These are phyloP conservation scores for Pseudocercospora crystallina DNA, from an alignment of 2,329 filamentous ascomycete genomes.

Conservation along the genomic window DNA sequence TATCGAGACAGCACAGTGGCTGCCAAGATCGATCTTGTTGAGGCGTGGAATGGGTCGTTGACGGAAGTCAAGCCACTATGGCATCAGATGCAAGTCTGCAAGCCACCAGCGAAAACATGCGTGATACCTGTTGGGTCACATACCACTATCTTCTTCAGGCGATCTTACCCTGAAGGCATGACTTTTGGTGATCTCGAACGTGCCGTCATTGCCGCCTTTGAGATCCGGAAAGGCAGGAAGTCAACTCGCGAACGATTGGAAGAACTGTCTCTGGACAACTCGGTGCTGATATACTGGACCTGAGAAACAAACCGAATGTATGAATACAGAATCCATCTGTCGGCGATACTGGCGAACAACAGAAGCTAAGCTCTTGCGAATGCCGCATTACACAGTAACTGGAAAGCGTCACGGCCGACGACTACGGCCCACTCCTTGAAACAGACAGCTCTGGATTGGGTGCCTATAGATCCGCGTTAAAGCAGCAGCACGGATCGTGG, in stretches of 20 bases:
- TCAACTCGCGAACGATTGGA: slow-evolving; percentile 17
- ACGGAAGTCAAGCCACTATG: slow-evolving; percentile 16
- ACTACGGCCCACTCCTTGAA: too few species aligned
- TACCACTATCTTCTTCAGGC: slow-evolving; percentile 19
- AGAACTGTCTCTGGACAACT: slow-evolving; percentile 20
- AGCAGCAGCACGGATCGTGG: too few species aligned
- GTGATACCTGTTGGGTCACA: slow-evolving; percentile 20
- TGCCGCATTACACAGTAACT: too few species aligned
- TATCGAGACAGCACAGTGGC: slow-evolving; percentile 24
- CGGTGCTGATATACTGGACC: slow-evolving; percentile 25
- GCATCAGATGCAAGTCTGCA: slow-evolving; percentile 19
- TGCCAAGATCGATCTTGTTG: slow-evolving; percentile 19
- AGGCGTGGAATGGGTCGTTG: slow-evolving; percentile 16
- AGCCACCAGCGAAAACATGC: slow-evolving; percentile 22
- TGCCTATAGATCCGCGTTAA: too few species aligned
- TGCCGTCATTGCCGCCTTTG: slow-evolving; percentile 22
- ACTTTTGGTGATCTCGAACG: slow-evolving; percentile 22
- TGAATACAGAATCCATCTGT: too few species aligned
- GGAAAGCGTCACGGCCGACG: too few species aligned
- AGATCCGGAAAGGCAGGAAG: slow-evolving; percentile 19
- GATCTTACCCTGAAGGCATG: slow-evolving; percentile 24
- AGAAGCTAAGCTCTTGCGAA: too few species aligned
- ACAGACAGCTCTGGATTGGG: too few species aligned
- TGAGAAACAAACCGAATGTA: slow-evolving; percentile 3
- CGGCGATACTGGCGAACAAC: too few species aligned